A percentile compares a stretch with the other conserved stretches of the same genome.
phyloP scores from a whole-genome alignment of 2,329 filamentous ascomycete species.

The Diplodia seriata region DNA sequence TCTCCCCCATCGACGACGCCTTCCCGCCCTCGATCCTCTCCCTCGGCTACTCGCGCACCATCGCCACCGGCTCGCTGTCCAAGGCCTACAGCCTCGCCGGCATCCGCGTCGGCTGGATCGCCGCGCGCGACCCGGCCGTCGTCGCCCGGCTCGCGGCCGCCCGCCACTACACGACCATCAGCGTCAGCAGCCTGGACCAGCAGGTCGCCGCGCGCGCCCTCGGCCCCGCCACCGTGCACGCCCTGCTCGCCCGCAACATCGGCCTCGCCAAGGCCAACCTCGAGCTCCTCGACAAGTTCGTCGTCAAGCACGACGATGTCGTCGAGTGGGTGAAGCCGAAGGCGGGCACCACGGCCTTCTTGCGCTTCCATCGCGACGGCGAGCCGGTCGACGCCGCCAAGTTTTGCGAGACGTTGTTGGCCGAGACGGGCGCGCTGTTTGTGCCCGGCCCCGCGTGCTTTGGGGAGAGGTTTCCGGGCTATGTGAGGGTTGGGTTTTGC shows the following conservation, averaged over 20 bases:
- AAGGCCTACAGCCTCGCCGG: slow-evolving; percentile 87
- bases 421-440: slow-evolving; percentile 74
- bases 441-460: slow-evolving; percentile 78
- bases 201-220: slow-evolving; percentile 78
- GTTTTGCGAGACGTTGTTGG: slow-evolving; percentile 73
- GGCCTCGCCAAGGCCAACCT: slow-evolving; percentile 72
- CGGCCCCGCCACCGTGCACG: slow-evolving; percentile 67
- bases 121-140: slow-evolving; percentile 67
- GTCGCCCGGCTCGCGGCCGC: slow-evolving; percentile 69
- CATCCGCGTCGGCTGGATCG: slow-evolving; percentile 83
- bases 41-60: slow-evolving; percentile 72
- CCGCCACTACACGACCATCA: slow-evolving; percentile 85
- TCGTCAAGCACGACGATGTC: slow-evolving; percentile 67
- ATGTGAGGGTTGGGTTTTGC: slow-evolving; percentile 78
- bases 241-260: slow-evolving; percentile 68
- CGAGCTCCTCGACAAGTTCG: slow-evolving; percentile 69
- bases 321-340: slow-evolving; percentile 76
- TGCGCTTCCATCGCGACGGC: slow-evolving; percentile 69
- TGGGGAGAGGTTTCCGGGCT: slow-evolving; percentile 74
- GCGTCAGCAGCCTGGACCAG: slow-evolving; percentile 83
- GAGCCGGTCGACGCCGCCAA: slow-evolving; percentile 72
- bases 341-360: slow-evolving; percentile 80
- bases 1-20: slow-evolving; percentile 59
- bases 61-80: slow-evolving; percentile 81
- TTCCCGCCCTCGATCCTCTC: slow-evolving; percentile 73